Evolutionary conservation across 352 stramenopile species (phyloP).

Genomic region (Phytophthora sp.): DNA sequence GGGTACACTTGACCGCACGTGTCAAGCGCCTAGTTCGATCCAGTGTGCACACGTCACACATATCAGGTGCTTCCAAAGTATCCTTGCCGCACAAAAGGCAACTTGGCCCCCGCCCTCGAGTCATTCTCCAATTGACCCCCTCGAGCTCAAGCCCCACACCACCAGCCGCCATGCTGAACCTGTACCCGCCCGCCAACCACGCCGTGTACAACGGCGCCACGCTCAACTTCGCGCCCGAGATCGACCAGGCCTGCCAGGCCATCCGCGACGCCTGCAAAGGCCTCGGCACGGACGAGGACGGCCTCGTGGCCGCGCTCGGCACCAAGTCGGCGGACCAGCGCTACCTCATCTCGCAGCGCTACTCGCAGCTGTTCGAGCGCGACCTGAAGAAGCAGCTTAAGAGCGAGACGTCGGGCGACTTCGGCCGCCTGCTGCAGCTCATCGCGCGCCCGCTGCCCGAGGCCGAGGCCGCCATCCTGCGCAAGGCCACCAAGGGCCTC

Average conservation of each 20-base stretch:
- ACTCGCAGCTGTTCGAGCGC: slow-evolving; percentile 67
- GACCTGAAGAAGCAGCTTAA: slow-evolving; percentile 66
- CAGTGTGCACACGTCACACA: neutral
- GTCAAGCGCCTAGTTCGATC: too few relatives aligned
- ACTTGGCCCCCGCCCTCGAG: neutral
- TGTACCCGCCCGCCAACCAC: slow-evolving; percentile 77
- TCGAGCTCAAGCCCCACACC: slow-evolving; percentile 1
- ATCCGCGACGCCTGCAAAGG: slow-evolving; percentile 75
- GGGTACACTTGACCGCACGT: too few relatives aligned
- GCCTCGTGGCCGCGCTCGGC: slow-evolving; percentile 52
- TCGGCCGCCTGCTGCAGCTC: slow-evolving; percentile 66
- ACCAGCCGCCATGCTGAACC: slow-evolving; percentile 64
- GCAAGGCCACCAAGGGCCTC: slow-evolving; percentile 65
- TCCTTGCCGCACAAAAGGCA: slow-evolving; percentile 10
- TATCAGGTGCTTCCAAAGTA: slow-evolving; percentile 10
- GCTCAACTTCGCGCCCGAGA: slow-evolving; percentile 48
- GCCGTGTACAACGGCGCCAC: slow-evolving; percentile 56
- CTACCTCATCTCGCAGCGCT: slow-evolving; percentile 69
- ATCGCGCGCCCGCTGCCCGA: slow-evolving; percentile 63
- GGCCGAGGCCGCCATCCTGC: slow-evolving; percentile 67
- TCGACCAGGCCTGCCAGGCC: slow-evolving; percentile 57
- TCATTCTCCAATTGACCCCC: slow-evolving; percentile 14
- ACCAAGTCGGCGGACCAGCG: slow-evolving; percentile 64
- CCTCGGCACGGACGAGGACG: slow-evolving; percentile 65
- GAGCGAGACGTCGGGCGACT: slow-evolving; percentile 68